Evolutionary conservation across 2,329 filamentous ascomycete species (phyloP), one percentile per base, ranked within the genome.

Genomic region (Pezicula rhizophila): DNA sequence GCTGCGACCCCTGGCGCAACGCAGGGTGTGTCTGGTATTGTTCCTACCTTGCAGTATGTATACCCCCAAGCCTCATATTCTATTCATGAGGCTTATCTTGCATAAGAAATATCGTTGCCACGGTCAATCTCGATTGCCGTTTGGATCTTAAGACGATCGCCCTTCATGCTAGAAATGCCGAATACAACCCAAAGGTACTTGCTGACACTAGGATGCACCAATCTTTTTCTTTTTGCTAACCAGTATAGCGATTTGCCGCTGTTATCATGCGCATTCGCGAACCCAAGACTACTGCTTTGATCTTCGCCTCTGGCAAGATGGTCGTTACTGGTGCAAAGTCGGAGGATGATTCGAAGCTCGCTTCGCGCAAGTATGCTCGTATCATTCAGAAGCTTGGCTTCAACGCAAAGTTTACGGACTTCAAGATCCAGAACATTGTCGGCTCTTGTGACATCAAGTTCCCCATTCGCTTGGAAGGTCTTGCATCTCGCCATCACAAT

Each of bases 371-470:
- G 73, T 97, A 97, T 67, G 93, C 93, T 46, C 91, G 93, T 64
- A 97, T 99, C 70, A 97, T 99, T 63, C 93, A 99, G 79, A 99
- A 99, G 77, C 88, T 99, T 52, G 93, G 93, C 55, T 99, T 99
- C 79, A 96, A 96, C 61, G 92, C 93, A 64, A 96, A 96, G 81
- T 97, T 99, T 72, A 96, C 91, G 59, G 93, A 99, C 70, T 99
- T 99, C 76, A 99, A 97, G 81, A 99, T 99, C 64, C 91, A 96
- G 77, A 99, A 99, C 72, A 97, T 99, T 57, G 93, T 99, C 58
- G 93, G 93, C 57, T 96, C 90, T 52, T 97, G 92, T 70, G 93
- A 99, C 68, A 96, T 99, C 79, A 96, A 96, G 78, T 99, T 99
- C 74, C 93, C 93, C 47, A 96, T 99, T 61, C 89, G 93, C 59